Conservation (phyloP, 2,329 filamentous ascomycete species). For the Alternaria conjuncta region DNA sequence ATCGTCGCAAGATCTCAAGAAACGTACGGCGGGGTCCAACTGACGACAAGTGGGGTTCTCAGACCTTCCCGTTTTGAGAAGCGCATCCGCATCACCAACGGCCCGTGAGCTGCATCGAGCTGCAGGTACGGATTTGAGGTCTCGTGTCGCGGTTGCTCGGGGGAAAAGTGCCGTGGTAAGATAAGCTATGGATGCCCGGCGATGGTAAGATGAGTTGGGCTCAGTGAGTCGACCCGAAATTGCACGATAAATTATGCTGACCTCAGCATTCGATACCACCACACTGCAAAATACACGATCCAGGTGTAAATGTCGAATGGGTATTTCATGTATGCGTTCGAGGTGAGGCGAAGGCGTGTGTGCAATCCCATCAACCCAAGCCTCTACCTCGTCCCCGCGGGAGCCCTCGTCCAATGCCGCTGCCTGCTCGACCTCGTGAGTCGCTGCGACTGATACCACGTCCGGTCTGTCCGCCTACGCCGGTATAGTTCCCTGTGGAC, state of each 20-base stretch:
- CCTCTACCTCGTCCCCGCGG: constrained; percentile 40
- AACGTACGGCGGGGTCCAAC: constrained; percentile 26
- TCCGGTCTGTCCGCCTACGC: constrained; percentile 54
- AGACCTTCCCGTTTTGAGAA: constrained; percentile 28
- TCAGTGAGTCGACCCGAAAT: neutral
- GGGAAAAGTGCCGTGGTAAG: neutral
- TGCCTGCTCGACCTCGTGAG: constrained; percentile 52
- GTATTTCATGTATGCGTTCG: neutral
- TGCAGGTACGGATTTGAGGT: constrained; percentile 21
- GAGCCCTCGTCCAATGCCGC: constrained; percentile 53
- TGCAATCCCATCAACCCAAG: constrained; percentile 20
- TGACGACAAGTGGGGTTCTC: constrained; percentile 30
- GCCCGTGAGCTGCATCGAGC: constrained; percentile 19
- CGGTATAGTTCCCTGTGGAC: constrained; percentile 49
- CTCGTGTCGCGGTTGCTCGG: neutral
- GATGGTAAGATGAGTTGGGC: neutral
- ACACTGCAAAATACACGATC: neutral
- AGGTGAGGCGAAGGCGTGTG: neutral
- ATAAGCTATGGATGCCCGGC: neutral
- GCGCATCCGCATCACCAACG: constrained; percentile 22
- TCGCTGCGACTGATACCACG: constrained; percentile 57
- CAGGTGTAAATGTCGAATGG: neutral
- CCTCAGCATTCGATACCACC: neutral
- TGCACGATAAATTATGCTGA: neutral
- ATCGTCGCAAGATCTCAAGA: constrained; percentile 27